phyloP scores from a whole-genome alignment of 129 eudicot species.

The Saposhnikovia divaricata region DNA sequence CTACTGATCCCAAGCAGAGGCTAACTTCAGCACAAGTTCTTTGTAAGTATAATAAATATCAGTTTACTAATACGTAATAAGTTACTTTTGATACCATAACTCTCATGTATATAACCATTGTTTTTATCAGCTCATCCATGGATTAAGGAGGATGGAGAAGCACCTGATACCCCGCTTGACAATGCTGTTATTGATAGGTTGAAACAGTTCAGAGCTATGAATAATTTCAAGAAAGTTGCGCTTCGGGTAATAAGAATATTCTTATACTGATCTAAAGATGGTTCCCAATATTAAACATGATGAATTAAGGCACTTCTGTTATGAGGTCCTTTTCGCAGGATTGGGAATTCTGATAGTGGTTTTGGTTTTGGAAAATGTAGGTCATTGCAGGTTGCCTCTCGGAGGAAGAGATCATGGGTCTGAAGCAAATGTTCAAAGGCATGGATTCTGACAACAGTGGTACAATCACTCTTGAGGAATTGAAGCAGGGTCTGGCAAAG shows the following conservation, averaged over 20 bases:
- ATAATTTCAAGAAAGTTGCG: constrained; percentile 80
- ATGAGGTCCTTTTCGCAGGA: neutral
- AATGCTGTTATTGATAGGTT: constrained; percentile 74
- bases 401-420: constrained; percentile 87
- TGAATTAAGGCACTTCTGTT: neutral
- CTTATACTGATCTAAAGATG: neutral
- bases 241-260: constrained; percentile 47
- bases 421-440: constrained; percentile 79
- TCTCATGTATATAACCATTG: neutral
- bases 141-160: constrained; percentile 89
- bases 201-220: constrained; percentile 86
- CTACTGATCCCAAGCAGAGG: constrained; percentile 75
- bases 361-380: constrained; percentile 26
- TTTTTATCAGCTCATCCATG: constrained; percentile 63
- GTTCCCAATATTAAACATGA: neutral
- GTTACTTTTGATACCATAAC: neutral
- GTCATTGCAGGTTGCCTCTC: constrained; percentile 93
- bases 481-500: constrained; percentile 59
- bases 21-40: constrained; percentile 75
- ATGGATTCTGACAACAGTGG: constrained; percentile 83
- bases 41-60: constrained; percentile 34
- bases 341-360: neutral
- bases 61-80: neutral
- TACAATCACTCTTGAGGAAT: constrained; percentile 81
- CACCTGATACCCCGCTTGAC: constrained; percentile 85